Evolutionary conservation across 768 basidiomycete genomes (phyloP), one percentile per base, ranked within the genome.

Genomic region (Tylopilus rubrobrunneus): DNA sequence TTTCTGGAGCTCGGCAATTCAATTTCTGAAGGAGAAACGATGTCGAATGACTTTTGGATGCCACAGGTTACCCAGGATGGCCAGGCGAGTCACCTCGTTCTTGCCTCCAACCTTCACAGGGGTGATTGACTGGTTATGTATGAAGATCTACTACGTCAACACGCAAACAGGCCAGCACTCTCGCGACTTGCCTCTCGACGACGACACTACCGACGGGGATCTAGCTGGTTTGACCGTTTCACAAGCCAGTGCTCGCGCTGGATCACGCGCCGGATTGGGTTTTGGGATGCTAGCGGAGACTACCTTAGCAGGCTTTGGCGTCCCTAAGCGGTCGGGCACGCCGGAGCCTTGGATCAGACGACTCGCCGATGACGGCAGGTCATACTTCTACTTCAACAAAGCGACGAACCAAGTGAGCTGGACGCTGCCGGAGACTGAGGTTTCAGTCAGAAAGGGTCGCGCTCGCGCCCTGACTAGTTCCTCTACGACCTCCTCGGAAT

Each of bases 131-230:
- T 19, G 45, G 3, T 25, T 39, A 19, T n/a, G 31, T 48, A 8
- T 31, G 31, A 31, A 97, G 94, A 93, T 99, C 67, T 95, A 86
- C 76, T 99, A 98, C 73, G 81, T 92, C 58, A 99, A 98, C 65
- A 92, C 91, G 2, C 81, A 88, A 60, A 92, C 89, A 6, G 89
- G 89, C 31, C 81, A 91, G 67, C 83, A 83, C 40, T 85, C 92
- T 27, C 81, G 85, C 60, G 91, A 97, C 61, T 72, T 96, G n/a
- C 94, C 94, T 23, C 74, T 76, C 45, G 89, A 90, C 11, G 86
- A 88, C 46, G 85, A 87, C 44, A 70, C 74, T 34, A 80, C 84
- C 1, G 85, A 86, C 54, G 78, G 75, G 33, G 86, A 87, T 53
- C 73, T 87, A 39, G 81, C 80, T 45, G 81, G 79, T 11, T 70